Evolutionary conservation across 192 early-diverging fungal species (phyloP).

Genomic region (Podila epicladia): DNA sequence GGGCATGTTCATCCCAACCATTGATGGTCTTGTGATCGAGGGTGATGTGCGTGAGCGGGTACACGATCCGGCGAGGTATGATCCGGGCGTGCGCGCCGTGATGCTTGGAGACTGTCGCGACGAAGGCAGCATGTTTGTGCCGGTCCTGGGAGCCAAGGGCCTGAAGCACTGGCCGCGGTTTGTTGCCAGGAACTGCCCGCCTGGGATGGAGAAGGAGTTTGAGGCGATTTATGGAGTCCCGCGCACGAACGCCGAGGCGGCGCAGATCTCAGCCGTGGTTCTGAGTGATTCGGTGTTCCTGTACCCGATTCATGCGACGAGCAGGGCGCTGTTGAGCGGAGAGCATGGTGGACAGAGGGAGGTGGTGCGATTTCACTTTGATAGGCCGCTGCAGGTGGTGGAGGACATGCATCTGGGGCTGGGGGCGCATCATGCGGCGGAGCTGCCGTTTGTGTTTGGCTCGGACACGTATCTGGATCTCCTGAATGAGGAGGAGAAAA

Average conservation of each 20-base stretch:
- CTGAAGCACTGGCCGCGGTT: conserved; percentile 44
- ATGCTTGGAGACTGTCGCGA: conserved; percentile 45
- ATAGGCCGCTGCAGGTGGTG: conserved; percentile 27
- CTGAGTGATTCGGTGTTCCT: conserved; percentile 21
- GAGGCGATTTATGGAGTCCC: conserved; percentile 33
- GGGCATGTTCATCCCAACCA: conserved; percentile 35
- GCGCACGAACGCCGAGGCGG: conserved; percentile 25
- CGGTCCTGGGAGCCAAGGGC: conserved; percentile 19
- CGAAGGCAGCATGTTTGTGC: conserved; percentile 36
- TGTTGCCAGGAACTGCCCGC: conserved; percentile 25
- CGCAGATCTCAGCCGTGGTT: conserved; percentile 15
- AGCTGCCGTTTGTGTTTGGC: conserved; percentile 37
- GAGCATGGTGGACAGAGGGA: not conserved
- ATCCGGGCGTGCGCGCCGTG: conserved; percentile 27
- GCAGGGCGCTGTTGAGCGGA: conserved; percentile 1
- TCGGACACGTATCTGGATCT: conserved; percentile 14
- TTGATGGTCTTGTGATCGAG: conserved; percentile 31
- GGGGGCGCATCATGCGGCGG: conserved; percentile 40
- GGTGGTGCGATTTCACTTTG: conserved; percentile 36
- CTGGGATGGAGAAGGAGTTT: conserved; percentile 36
- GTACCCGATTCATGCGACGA: conserved; percentile 32
- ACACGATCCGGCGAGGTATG: conserved; percentile 33
- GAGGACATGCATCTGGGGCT: conserved; percentile 33
- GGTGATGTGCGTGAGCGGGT: conserved; percentile 21
- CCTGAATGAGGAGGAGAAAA: conserved; percentile 34